A percentile compares a stretch with the other conserved stretches of the same genome.
phyloP scores from a whole-genome alignment of 345 rosid species.

The Ceriops zippeliana region DNA sequence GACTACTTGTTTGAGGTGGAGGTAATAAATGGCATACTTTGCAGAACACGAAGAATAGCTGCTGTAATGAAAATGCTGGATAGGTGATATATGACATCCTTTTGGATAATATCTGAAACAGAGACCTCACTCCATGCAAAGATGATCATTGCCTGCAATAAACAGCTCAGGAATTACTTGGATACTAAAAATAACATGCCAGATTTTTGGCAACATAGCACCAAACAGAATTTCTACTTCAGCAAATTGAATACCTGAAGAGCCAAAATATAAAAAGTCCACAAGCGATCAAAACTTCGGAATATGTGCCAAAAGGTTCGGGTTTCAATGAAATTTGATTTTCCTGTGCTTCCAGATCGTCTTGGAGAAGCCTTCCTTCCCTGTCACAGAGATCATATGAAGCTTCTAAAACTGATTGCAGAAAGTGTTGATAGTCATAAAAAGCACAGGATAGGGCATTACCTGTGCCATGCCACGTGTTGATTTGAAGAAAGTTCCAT shows the following conservation, averaged over 20 bases:
- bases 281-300: conserved; percentile 86
- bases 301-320: conserved; percentile 95
- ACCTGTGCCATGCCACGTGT: conserved; percentile 54
- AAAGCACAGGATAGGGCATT: conserved; percentile 19
- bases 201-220: conserved; percentile 3
- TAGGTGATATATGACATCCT: conserved; percentile 60
- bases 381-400: conserved; percentile 33
- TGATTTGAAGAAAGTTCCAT: conserved; percentile 88
- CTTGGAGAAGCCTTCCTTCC: conserved; percentile 49
- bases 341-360: conserved; percentile 68
- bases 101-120: conserved; percentile 49
- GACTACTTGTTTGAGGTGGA: background rate
- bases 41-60: conserved; percentile 80
- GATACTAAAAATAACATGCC: conserved; percentile 2
- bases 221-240: background rate
- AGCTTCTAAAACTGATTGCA: conserved; percentile 15
- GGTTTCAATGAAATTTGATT: conserved; percentile 87
- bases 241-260: conserved; percentile 56
- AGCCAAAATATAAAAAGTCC: conserved; percentile 88
- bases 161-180: conserved; percentile 16
- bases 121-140: conserved; percentile 70
- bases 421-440: conserved; percentile 6
- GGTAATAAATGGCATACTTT: conserved; percentile 44
- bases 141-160: conserved; percentile 74
- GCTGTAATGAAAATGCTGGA: conserved; percentile 97